These are phyloP conservation scores for Suhomyces bribrorum DNA, from an alignment of 1,139 yeast species.

Conservation along the genomic window DNA sequence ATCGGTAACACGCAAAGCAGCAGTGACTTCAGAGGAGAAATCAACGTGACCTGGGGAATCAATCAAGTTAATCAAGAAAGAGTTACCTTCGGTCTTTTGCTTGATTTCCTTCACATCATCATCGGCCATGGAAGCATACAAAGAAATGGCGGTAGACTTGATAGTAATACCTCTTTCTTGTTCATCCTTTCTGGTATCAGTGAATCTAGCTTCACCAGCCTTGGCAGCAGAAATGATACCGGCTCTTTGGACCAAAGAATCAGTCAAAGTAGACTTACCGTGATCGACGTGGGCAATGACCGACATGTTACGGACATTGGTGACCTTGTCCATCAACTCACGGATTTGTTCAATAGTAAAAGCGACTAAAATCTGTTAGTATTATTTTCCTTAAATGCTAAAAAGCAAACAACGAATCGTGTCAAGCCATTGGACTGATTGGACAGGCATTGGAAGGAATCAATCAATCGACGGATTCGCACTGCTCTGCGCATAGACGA, in stretches of 20 bases:
- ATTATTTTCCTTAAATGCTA: too few species aligned
- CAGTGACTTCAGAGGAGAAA: slow-evolving; percentile 99
- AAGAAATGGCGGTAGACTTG: slow-evolving; percentile 98
- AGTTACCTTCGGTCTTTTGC: slow-evolving; percentile 93
- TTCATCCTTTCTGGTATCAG: slow-evolving; percentile 99
- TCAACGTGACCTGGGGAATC: slow-evolving; percentile 99
- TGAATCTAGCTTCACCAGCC: slow-evolving; percentile 99
- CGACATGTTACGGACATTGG: slow-evolving; percentile 99
- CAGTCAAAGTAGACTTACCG: slow-evolving; percentile 99
- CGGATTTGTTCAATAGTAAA: slow-evolving; percentile 93
- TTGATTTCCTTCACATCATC: slow-evolving; percentile 93
- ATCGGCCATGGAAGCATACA: slow-evolving; percentile 85
- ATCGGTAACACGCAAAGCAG: slow-evolving; percentile 99
- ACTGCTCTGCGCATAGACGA: too few species aligned
- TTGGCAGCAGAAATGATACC: slow-evolving; percentile 99
- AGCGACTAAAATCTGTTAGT: slow-evolving; percentile 50
- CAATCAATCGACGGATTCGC: too few species aligned
- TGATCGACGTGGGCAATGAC: slow-evolving; percentile 99
- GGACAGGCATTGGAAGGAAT: too few species aligned
- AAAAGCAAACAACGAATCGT: too few species aligned
- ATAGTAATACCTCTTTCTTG: slow-evolving; percentile 99
- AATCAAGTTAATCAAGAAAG: slow-evolving; percentile 95
- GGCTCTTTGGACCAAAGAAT: slow-evolving; percentile 97
- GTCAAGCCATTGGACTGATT: too few species aligned
- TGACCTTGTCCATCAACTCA: slow-evolving; percentile 98